Conservation (phyloP, 768 basidiomycete genomes). For the Suillus subaureus region DNA sequence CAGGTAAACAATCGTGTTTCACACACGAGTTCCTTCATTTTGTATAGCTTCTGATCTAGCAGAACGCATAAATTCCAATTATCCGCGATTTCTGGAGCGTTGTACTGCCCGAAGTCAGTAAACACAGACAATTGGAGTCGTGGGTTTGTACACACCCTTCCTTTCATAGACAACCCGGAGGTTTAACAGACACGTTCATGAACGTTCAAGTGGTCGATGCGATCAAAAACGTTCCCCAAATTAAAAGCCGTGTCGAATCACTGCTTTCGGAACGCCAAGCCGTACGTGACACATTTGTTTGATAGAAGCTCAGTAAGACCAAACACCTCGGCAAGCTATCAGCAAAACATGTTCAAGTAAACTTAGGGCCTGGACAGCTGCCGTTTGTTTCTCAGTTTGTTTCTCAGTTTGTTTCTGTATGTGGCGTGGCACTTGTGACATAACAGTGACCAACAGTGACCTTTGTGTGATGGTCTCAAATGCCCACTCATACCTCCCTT, state of each 20-base stretch:
- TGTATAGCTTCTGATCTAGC: neutral
- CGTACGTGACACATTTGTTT: conserved; percentile 24
- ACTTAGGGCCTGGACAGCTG: too few species aligned
- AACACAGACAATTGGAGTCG: neutral
- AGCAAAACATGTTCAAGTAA: too few species aligned
- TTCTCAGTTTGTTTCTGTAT: too few species aligned
- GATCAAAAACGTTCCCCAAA: neutral
- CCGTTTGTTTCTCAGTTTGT: too few species aligned
- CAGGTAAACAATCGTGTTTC: too few species aligned
- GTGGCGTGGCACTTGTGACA: too few species aligned
- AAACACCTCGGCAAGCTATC: conserved; percentile 19
- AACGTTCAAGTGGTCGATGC: neutral
- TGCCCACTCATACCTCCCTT: too few species aligned
- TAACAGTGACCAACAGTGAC: too few species aligned
- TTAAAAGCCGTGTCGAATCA: too few species aligned
- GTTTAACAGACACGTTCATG: neutral
- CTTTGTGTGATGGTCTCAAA: too few species aligned
- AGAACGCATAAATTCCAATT: too few species aligned
- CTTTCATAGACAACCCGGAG: neutral
- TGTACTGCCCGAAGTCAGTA: neutral
- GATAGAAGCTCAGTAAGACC: conserved; percentile 26
- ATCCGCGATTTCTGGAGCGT: neutral
- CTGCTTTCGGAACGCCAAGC: too few species aligned
- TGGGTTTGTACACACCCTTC: neutral
- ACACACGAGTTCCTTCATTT: neutral